Conservation (phyloP, 2,329 filamentous ascomycete species). For the Chaetothyriales sp. region DNA sequence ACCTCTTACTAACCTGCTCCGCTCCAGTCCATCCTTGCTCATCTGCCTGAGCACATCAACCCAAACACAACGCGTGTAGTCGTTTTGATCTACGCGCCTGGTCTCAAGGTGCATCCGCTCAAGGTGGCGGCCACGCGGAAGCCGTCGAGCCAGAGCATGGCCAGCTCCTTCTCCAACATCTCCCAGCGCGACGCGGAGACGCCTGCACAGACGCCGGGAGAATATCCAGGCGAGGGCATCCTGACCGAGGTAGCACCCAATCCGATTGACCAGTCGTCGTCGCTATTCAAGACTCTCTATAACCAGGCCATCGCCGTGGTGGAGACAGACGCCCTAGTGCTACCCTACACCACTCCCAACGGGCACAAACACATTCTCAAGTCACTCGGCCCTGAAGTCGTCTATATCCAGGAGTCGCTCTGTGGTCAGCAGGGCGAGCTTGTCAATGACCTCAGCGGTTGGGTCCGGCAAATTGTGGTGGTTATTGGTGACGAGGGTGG, state of each 20-base stretch:
- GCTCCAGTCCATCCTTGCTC: constrained; percentile 66
- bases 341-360: constrained; percentile 72
- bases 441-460: constrained; percentile 50
- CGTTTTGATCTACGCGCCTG: constrained; percentile 76
- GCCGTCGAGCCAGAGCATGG: constrained; percentile 27
- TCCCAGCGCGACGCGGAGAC: constrained; percentile 54
- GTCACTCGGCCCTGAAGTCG: constrained; percentile 67
- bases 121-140: constrained; percentile 10
- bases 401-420: constrained; percentile 79
- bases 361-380: constrained; percentile 78
- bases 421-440: constrained; percentile 58
- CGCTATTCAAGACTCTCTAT: constrained; percentile 64
- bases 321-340: constrained; percentile 69
- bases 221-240: constrained; percentile 37
- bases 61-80: constrained; percentile 62
- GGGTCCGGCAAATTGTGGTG: constrained; percentile 47
- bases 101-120: constrained; percentile 51
- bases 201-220: constrained; percentile 46
- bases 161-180: constrained; percentile 78
- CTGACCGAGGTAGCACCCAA: constrained; percentile 32
- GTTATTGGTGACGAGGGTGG: constrained; percentile 43
- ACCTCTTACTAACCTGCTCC: constrained; percentile 5
- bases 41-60: constrained; percentile 66
- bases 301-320: constrained; percentile 64
- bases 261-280: constrained; percentile 28